Base-by-base conservation (phyloP, 148 eudicot species). In the Rhododendron vialii region DNA sequence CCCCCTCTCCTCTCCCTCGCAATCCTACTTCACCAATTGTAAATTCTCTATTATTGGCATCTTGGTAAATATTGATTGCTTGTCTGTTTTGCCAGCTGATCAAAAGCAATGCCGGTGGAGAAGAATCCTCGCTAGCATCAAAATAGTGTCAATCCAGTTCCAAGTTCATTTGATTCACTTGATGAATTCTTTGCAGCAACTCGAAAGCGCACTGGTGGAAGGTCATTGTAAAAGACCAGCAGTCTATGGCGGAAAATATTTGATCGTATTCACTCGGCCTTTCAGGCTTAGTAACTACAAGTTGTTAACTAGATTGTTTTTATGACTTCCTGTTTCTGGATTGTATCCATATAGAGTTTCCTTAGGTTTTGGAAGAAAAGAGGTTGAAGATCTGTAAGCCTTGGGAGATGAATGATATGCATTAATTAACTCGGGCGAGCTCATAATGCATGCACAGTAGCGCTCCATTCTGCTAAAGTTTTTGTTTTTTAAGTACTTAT, bases 61-160 rank as follows among this genome's bases (percentile, higher is more conserved):
- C 55, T 30, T 35, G n/a, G n/a, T 15, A 67, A 85, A 83, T 55
- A 53, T 53, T 86, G 51, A 80, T 63, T 53, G 82, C 41, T 91
- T 17, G 71, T 53, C 48, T 84, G 83, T 33, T 87, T 90, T 89
- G 81, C 24, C 94, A 96, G 98, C 89, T 96, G 90, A 88, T 96
- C 53, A 92, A 93, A 86, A 89, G 91, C 61, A 90, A 91, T 26
- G 91, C 92, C 51, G 6, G 67, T 82, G 87, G 92, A 83, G 89
- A 92, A 67, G 86, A 87, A 80, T 83, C 88, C 59, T 38, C 73
- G 71, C 35, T 81, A 75, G 20, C 84, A 47, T 85, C 89, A 74
- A 83, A 63, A 55, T 87, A 84, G 82, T n/a, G 30, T 59, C 13
- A 75, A 84, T 30, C 80, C 43, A 6, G 85, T 26, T 82, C 78